Evolutionary conservation across 2,329 filamentous ascomycete species (phyloP), one percentile per base, ranked within the genome.

Genomic region (Epichloe uncinata): DNA sequence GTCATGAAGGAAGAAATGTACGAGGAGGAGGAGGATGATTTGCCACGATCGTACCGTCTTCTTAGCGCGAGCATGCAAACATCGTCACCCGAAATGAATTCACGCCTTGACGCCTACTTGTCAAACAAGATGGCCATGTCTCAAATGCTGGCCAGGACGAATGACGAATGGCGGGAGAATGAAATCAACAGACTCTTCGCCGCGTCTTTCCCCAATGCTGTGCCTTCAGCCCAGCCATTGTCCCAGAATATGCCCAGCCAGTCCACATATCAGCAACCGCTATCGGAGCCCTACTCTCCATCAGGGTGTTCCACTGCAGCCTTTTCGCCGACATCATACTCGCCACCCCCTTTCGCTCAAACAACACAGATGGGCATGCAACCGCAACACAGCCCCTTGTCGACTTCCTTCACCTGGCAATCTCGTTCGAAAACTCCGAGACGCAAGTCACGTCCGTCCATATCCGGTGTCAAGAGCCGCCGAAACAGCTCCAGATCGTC

Each of bases 1-100:
- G 89, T 95, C 12, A 73, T 85, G 57, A 89, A 87, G 54, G 90
- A 95, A 64, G 88, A 94, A 64, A 95, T 95, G 87, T 96, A 96
- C 62, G 89, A 95, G 61, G 90, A 95, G 65, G 87, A 95, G 61
- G 89, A 95, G 48, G 87, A 95, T 57, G 85, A 90, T 50, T 63
- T 87, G 22, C 81, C 84, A 1, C 74, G 79, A 53, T 79, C 81
- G 48, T 85, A 82, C 60, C 74, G 80, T 51, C 71, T 79, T 13
- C 69, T 87, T 34, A 79, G 78, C 13, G 73, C 78, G 3, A 76
- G 82, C 57, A 68, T 85, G 52, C 74, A 80, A 56, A 82, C 77
- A 2, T 70, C 70, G 15, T 80, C 78, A 1, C 64, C 73, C 26
- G 75, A 80, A 53, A 76, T 85, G 62, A 84, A 84, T 60, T 71